These are phyloP conservation scores for Talinum fruticosum DNA, from an alignment of 148 eudicot species.

Conservation along the genomic window DNA sequence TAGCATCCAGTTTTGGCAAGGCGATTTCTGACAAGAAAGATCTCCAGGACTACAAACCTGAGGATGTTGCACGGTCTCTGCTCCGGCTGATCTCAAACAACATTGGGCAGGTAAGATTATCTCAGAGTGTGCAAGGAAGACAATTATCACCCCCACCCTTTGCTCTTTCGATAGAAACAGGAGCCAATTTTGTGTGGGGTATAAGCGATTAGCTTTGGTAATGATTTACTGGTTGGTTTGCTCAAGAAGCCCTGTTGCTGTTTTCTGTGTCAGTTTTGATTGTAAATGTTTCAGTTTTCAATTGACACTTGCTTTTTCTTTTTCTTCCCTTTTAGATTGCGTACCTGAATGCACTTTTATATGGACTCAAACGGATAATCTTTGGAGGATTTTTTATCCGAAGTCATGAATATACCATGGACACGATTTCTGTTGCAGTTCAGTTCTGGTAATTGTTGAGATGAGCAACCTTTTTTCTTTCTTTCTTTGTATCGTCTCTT, in stretches of 20 bases:
- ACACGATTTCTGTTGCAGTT: conserved; percentile 91
- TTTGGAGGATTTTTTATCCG: conserved; percentile 97
- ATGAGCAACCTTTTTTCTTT: background rate
- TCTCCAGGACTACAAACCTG: conserved; percentile 67
- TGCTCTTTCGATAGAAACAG: background rate
- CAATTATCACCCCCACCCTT: background rate
- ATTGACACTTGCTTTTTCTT: background rate
- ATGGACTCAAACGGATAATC: conserved; percentile 84
- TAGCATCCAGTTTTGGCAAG: conserved; percentile 95
- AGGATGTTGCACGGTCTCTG: conserved; percentile 77
- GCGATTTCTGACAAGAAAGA: conserved; percentile 66
- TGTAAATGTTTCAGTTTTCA: background rate
- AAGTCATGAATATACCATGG: conserved; percentile 93
- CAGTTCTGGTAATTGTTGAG: conserved; percentile 64
- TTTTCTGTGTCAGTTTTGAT: no score
- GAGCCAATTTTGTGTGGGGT: background rate
- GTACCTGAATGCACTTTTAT: conserved; percentile 77
- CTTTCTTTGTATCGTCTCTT: background rate
- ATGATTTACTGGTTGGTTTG: background rate
- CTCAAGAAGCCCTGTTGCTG: no score
- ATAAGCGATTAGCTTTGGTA: background rate
- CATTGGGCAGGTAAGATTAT: conserved; percentile 68
- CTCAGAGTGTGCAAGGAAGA: background rate
- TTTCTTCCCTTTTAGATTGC: conserved; percentile 53
- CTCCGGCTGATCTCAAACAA: conserved; percentile 88